Conservation (phyloP, 192 early-diverging fungal species). For the Phycomyces nitens region DNA sequence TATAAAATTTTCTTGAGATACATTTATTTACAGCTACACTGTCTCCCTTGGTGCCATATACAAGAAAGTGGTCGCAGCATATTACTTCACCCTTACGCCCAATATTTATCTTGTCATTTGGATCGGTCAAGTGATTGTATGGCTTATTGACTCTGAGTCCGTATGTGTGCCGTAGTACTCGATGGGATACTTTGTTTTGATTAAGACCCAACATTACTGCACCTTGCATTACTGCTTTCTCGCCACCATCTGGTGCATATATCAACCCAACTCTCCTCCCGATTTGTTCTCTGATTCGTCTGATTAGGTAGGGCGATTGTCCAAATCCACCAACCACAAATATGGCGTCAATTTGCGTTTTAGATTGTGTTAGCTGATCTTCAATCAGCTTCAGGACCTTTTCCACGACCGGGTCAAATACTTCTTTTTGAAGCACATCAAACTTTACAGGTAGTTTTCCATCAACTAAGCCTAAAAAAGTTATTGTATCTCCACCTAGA, state of each 20-base stretch:
- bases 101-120: slow-evolving; percentile 19
- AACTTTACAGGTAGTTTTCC: slow-evolving; percentile 37
- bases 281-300: slow-evolving; percentile 33
- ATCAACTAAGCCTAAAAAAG: slow-evolving; percentile 37
- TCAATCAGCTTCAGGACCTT: slow-evolving; percentile 36
- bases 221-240: slow-evolving; percentile 46
- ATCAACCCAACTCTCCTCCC: slow-evolving; percentile 28
- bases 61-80: slow-evolving; percentile 26
- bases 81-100: slow-evolving; percentile 7
- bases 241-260: slow-evolving; percentile 37
- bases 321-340: slow-evolving; percentile 50
- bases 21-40: too few species aligned
- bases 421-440: slow-evolving; percentile 36
- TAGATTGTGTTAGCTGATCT: slow-evolving; percentile 28
- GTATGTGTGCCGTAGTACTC: slow-evolving; percentile 40
- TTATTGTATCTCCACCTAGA: slow-evolving; percentile 27
- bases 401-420: slow-evolving; percentile 46
- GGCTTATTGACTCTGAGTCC: slow-evolving; percentile 42
- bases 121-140: slow-evolving; percentile 36
- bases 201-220: slow-evolving; percentile 43
- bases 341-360: slow-evolving; percentile 25
- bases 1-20: too few species aligned
- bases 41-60: too few species aligned
- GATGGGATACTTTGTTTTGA: slow-evolving; percentile 31
- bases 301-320: slow-evolving; percentile 36